phyloP scores from a whole-genome alignment of 1,284 basidiomycete genomes.

The Fomes fomentarius region DNA sequence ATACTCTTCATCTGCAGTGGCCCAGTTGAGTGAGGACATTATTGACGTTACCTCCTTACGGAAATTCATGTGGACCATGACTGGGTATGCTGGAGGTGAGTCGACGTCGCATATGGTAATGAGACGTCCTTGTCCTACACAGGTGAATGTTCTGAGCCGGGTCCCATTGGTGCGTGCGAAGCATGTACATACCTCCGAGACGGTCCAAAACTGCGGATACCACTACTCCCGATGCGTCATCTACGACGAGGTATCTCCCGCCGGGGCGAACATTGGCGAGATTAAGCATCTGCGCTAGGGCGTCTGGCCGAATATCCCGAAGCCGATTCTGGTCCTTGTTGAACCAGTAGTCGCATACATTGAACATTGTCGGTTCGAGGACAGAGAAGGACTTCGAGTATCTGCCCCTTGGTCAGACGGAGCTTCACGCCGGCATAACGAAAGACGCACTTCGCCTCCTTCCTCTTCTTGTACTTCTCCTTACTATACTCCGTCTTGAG shows the following conservation, averaged over 20 bases:
- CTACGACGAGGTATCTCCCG: slow-evolving; percentile 87
- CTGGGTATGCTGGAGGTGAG: slow-evolving; percentile 90
- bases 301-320: slow-evolving; percentile 86
- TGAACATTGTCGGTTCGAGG: slow-evolving; percentile 86
- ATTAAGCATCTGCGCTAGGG: slow-evolving; percentile 87
- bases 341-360: slow-evolving; percentile 92
- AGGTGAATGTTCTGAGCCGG: no score
- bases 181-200: slow-evolving; percentile 79
- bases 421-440: background rate
- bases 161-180: no score
- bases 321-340: slow-evolving; percentile 80
- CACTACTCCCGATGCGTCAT: slow-evolving; percentile 91
- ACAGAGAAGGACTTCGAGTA: slow-evolving; percentile 91
- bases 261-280: slow-evolving; percentile 86
- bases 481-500: slow-evolving; percentile 97
- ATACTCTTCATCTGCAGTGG: slow-evolving; percentile 82
- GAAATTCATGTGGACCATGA: slow-evolving; percentile 88
- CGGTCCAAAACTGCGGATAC: slow-evolving; percentile 86
- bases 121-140: slow-evolving; percentile 83
- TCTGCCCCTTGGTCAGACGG: slow-evolving; percentile 42
- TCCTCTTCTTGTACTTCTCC: slow-evolving; percentile 94
- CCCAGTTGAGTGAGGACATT: slow-evolving; percentile 86
- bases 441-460: slow-evolving; percentile 84
- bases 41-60: slow-evolving; percentile 59
- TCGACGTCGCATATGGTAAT: slow-evolving; percentile 90